Evolutionary conservation across 352 stramenopile genomes (phyloP), one percentile per base, ranked within the genome.

Genomic region (Phytophthora cryptogea): DNA sequence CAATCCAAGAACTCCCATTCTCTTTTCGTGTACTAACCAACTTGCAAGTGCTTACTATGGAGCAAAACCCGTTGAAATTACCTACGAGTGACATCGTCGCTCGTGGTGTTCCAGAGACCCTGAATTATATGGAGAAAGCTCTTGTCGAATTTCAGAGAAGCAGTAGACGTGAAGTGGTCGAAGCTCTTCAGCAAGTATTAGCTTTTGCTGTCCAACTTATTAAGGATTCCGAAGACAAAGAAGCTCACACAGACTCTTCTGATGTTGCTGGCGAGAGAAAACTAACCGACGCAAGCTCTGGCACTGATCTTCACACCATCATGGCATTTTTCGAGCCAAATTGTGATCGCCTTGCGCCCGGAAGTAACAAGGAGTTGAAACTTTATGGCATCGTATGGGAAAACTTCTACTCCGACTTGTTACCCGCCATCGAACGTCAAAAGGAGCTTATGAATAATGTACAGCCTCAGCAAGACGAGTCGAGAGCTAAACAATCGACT

Each of bases 321-420:
- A 54, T 69, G 26, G 59, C 76, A 11, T 48, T 75, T 10, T 88
- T 89, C 32, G 75, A 87, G 52, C 62, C 76, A 3, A 71, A 74
- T 9, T 75, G 68, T 20, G 69, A 81, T 47, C 76, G 76, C 17
- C 41, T 79, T 0, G 47, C 70, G 8, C 68, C 68, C 27, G 23
- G 27, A 35, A 55, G 70, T 5, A 76, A 46, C 27, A 53, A 17
- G 7, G 77, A 85, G 49, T 58, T 89, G 11, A 63, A 69, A 46
- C 78, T 86, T 32, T 89, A 78, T 30, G 81, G 70, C 7, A 40
- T 89, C 9, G 75, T 90, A 5, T 86, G 78, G 70, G 71, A 83
- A 4, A 51, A 53, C 6, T 88, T 90, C 31, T 83, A 79, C 59
- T 59, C 73, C 2, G 61, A 66, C 2, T 23, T 88, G 1, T 61